Evolutionary conservation across 2,329 filamentous ascomycete species (phyloP), one percentile per base, ranked within the genome.

Genomic region (Niveomyces coronatus): DNA sequence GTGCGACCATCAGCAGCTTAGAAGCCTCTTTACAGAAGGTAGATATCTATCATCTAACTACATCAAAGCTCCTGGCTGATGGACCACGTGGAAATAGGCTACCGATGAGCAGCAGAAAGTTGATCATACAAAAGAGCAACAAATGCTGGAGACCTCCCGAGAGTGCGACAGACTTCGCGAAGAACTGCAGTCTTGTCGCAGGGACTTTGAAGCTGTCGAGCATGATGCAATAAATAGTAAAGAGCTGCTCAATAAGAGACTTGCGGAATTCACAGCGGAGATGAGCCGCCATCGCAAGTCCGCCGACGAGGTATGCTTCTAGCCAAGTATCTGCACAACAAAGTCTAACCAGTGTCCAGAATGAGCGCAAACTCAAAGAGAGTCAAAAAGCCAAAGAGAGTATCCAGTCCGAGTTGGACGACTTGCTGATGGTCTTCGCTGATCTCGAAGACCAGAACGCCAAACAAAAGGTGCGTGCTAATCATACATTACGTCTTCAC

Each of bases 401-500:
- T 2, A 70, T 71, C 5, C 84, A 89, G 53, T 69, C 74, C 3
- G 85, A 91, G 56, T 65, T 89, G 31, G 85, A 91, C 48, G 85
- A 91, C 55, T 66, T 89, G 38, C 63, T 91, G 24, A 82, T 89
- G 63, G 79, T 91, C 5, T 85, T 88, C 57, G 78, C 76, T 11
- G 85, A 91, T 53, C 54, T 87, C 14, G 85, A 91, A 57, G 82
- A 85, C 38, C 89, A 88, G 61, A 67, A 77, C 34, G 69, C 71
- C 29, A 76, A 74, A 49, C 86, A 89, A 53, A 89, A 85, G 70
- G 81, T 82, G 60, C 47, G 69, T 17, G 16, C 31, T n/a, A n/a
- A 28, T 14, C 16, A 7, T 24, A 7, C 22, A 24, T 24, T 7
- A 7, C 22, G 22, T n/a, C n/a, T n/a, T n/a, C n/a, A n/a, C n/a